Base-by-base conservation (phyloP, 2,329 filamentous ascomycete genomes). In the Nigrospora sphaerica region DNA sequence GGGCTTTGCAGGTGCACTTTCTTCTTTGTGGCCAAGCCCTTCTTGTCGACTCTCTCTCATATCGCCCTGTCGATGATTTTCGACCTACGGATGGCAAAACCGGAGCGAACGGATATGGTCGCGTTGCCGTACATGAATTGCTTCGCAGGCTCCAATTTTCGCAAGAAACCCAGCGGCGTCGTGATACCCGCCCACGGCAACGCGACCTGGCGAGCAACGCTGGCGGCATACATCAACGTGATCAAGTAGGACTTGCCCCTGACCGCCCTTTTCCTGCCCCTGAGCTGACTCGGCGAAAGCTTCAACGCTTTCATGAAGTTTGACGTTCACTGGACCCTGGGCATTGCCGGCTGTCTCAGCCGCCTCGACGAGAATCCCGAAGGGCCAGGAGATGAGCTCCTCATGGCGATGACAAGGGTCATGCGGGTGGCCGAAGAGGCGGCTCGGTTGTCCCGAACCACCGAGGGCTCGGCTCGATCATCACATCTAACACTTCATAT, bases 331-430 rank as follows among this genome's bases (percentile, higher is more conserved):
- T 85, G 80, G 80, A 81, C 73, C 1, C 53, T 72, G 2, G 72
- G 80, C 44, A 73, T 84, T 66, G 78, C 81, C 31, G 77, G 82
- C 33, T 77, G 72, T 33, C 62, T 83, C 1, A 59, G 67, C 5
- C 52, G 68, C 2, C 61, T 85, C 0, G 62, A 66, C 5, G 62
- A 68, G 14, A 61, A 68, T 2, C 67, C 66, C 9, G 74, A 81
- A 46, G 66, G 65, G 19, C 62, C 69, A 0, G 68, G 69, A 2
- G 80, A 85, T 54, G 63, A 67, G 28, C 53, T 77, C 2, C 64
- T 84, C 3, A 66, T 70, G 6, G 39, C 51, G 2, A 55, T 62
- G 42, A 56, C 55, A 9, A 55, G 47, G 36, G 47, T 56, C 31
- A 51, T 46, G 31, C 51, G 36, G 36, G 49, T 63, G 17, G 46